phyloP scores from a whole-genome alignment of 2,329 filamentous ascomycete genomes.

The Pochonia chlamydosporia region DNA sequence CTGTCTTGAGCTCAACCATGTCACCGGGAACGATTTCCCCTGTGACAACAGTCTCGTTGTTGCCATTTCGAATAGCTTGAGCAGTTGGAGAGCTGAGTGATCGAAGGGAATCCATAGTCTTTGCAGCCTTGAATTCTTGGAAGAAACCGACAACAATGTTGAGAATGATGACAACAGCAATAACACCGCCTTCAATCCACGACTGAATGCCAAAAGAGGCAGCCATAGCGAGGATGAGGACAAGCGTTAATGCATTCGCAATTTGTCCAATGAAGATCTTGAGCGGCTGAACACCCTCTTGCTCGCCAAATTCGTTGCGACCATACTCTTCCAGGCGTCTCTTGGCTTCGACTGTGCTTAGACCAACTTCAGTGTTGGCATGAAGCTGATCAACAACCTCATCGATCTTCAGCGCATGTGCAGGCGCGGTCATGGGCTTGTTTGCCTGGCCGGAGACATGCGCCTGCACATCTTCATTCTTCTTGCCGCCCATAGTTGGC shows the following conservation, averaged over 20 bases:
- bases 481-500: constrained; percentile 17
- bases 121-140: constrained; percentile 41
- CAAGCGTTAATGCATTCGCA: constrained; percentile 64
- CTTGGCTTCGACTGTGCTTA: constrained; percentile 48
- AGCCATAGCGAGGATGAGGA: constrained; percentile 51
- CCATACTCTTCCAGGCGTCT: constrained; percentile 51
- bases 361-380: constrained; percentile 51
- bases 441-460: constrained; percentile 38
- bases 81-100: constrained; percentile 39
- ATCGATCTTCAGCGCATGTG: constrained; percentile 53
- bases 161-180: constrained; percentile 50
- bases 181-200: constrained; percentile 55
- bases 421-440: constrained; percentile 51
- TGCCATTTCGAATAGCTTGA: constrained; percentile 35
- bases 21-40: constrained; percentile 51
- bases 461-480: constrained; percentile 16
- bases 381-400: constrained; percentile 48
- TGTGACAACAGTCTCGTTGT: constrained; percentile 30
- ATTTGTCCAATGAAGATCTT: constrained; percentile 62
- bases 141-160: constrained; percentile 50
- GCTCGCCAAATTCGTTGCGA: constrained; percentile 57
- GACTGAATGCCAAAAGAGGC: constrained; percentile 53
- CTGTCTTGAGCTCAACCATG: constrained; percentile 46
- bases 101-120: constrained; percentile 43
- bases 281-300: constrained; percentile 50